Evolutionary conservation across 2,329 filamentous ascomycete species (phyloP).

Genomic region (Claviceps fusiformis): DNA sequence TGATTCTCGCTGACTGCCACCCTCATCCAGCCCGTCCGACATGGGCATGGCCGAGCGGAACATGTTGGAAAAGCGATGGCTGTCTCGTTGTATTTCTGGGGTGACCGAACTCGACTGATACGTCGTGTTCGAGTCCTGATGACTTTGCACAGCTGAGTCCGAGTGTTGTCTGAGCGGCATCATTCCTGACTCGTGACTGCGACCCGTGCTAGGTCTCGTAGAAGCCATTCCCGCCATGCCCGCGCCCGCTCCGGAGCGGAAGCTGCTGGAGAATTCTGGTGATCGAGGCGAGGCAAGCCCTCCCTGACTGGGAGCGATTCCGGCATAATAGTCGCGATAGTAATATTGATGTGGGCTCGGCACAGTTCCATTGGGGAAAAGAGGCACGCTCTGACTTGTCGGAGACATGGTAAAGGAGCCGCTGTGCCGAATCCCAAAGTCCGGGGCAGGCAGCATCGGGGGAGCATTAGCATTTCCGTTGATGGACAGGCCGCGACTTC

Average conservation of each 20-base stretch:
- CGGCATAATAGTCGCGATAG: slow-evolving; percentile 41
- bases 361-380: slow-evolving; percentile 9
- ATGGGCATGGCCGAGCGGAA: slow-evolving; percentile 82
- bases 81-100: slow-evolving; percentile 36
- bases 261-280: slow-evolving; percentile 36
- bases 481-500: slow-evolving; percentile 43
- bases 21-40: slow-evolving; percentile 48
- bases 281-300: slow-evolving; percentile 45
- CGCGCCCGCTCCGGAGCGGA: slow-evolving; percentile 29
- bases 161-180: slow-evolving; percentile 32
- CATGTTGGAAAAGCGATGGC: slow-evolving; percentile 54
- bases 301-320: slow-evolving; percentile 27
- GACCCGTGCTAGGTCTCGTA: slow-evolving; percentile 43
- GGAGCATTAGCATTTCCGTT: slow-evolving; percentile 50
- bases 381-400: slow-evolving; percentile 19
- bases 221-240: slow-evolving; percentile 14
- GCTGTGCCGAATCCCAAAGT: slow-evolving; percentile 52
- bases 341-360: slow-evolving; percentile 42
- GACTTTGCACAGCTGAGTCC: slow-evolving; percentile 31
- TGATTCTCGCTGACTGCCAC: slow-evolving; percentile 36
- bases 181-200: slow-evolving; percentile 43
- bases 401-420: slow-evolving; percentile 52
- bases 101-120: slow-evolving; percentile 35
- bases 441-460: slow-evolving; percentile 50
- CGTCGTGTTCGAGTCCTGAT: slow-evolving; percentile 42